A percentile compares a stretch with the other conserved stretches of the same genome.
Conservation (phyloP, 495 filamentous ascomycete genomes). For the Aspergillus funiculosus region DNA sequence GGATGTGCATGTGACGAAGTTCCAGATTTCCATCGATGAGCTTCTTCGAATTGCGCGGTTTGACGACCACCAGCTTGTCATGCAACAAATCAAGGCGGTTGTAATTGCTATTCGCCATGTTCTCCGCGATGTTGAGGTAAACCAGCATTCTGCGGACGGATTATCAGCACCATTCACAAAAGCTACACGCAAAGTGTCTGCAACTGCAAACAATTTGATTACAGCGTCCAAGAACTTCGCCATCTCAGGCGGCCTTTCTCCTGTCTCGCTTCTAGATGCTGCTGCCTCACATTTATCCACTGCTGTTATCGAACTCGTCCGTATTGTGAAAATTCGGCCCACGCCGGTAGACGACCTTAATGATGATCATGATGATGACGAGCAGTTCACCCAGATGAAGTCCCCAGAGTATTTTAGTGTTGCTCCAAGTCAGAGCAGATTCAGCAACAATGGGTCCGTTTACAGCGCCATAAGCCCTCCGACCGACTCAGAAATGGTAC, state of each 20-base stretch:
- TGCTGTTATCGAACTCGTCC: constrained; percentile 77
- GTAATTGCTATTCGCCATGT: constrained; percentile 74
- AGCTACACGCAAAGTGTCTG: constrained; percentile 72
- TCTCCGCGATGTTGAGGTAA: constrained; percentile 67
- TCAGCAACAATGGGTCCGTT: constrained; percentile 46
- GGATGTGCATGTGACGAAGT: constrained; percentile 89
- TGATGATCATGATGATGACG: constrained; percentile 64
- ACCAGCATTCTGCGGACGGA: constrained; percentile 36
- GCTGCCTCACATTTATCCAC: constrained; percentile 88
- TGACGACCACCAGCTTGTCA: constrained; percentile 63
- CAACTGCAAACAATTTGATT: constrained; percentile 91
- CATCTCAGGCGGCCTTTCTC: constrained; percentile 72
- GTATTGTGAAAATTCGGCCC: constrained; percentile 73
- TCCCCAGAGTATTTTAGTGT: constrained; percentile 47
- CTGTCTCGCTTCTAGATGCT: constrained; percentile 89
- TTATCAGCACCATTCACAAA: constrained; percentile 48
- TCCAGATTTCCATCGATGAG: constrained; percentile 92
- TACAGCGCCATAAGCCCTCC: constrained; percentile 52
- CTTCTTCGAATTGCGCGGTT: constrained; percentile 70
- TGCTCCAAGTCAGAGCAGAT: constrained; percentile 38
- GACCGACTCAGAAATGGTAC: constrained; percentile 27
- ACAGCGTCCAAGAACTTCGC: constrained; percentile 90
- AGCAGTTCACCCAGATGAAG: constrained; percentile 37
- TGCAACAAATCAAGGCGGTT: constrained; percentile 76
- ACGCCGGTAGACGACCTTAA: constrained; percentile 69